Conservation (phyloP, 371 early-diverging fungal genomes). For the Lichtheimia hyalospora region DNA sequence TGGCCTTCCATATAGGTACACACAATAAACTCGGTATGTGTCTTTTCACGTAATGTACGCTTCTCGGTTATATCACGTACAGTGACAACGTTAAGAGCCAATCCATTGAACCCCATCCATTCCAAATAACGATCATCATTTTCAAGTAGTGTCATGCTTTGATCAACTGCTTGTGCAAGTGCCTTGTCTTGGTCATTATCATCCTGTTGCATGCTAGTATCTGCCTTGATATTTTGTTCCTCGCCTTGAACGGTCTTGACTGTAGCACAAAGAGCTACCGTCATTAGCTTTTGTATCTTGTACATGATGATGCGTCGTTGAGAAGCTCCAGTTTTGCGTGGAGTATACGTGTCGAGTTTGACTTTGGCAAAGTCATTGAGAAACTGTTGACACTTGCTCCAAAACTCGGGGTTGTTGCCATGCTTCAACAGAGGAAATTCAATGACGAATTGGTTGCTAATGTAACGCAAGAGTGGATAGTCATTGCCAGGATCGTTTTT, state of each 20-base stretch:
- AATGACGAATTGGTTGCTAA: conserved; percentile 24
- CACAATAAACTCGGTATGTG: conserved; percentile 35
- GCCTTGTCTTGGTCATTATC: conserved; percentile 5
- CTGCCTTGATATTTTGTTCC: conserved; percentile 22
- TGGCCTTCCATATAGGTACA: conserved; percentile 15
- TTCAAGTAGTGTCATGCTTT: conserved; percentile 12
- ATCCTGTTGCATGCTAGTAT: background rate
- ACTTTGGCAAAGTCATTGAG: conserved; percentile 24
- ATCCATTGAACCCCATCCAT: conserved; percentile 26
- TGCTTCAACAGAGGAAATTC: conserved; percentile 33
- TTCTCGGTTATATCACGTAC: conserved; percentile 27
- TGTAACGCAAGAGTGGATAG: conserved; percentile 26
- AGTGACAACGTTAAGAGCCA: conserved; percentile 26
- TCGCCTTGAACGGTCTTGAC: conserved; percentile 28
- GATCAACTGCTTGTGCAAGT: conserved; percentile 3
- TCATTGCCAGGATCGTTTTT: conserved; percentile 3
- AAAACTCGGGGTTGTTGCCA: conserved; percentile 20
- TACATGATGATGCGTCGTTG: conserved; percentile 26
- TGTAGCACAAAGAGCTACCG: conserved; percentile 22
- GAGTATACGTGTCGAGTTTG: conserved; percentile 22
- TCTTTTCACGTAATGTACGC: conserved; percentile 21
- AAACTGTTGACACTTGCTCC: conserved; percentile 29
- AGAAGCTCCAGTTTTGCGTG: conserved; percentile 18
- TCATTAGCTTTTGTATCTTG: conserved; percentile 24
- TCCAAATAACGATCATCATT: conserved; percentile 24